Base-by-base conservation (phyloP, 2,329 filamentous ascomycete species). In the Cadophora sp. region DNA sequence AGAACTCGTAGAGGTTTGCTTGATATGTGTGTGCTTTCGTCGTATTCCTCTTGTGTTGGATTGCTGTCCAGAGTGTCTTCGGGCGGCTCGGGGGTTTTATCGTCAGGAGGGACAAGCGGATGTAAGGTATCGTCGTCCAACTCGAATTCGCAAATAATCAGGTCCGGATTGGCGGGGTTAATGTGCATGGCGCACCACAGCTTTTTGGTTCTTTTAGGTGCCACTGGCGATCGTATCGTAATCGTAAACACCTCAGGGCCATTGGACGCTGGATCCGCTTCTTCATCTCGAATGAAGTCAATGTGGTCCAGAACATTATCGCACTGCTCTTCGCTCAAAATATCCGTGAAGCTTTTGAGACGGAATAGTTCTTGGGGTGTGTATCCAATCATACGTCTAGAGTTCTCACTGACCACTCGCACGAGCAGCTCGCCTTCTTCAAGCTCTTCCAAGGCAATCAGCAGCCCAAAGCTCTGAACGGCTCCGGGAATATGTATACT, bases 121-220 rank as follows among this genome's bases (percentile, higher is more conserved):
- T 89, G 86, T 4, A 86, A 78, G 0, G 82, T 78, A 69, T 96
- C 93, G 69, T 97, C 91, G 76, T 97, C 93, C 1, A 93, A 79
- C 76, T 97, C 94, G 66, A 97, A 95, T 75, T 97, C 94, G 81
- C 93, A 96, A 11, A 97, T 91, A 33, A 97, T 82, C 27, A 95
- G 78, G 55, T 92, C 86, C 0, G 88, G 85, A 69, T 93, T 88
- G 0, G 82, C 80, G 0, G 89, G 84, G 61, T 89, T 91, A 65
- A 92, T 85, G 74, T 97, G 94, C 72, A 96, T 89, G 8, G 93
- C 93, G 77, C 93, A 96, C 94, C 94, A 97, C 1, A 97, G 80
- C 75, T 94, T 96, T 62, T 85, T 82, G 4, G 36, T 82, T 83
- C 67, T 83, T 82, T 47, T 81, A 76, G 64, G n/a, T 16, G 55